Evolutionary conservation across 2,329 filamentous ascomycete genomes (phyloP).

Genomic region (Ceratocystis cubensis): DNA sequence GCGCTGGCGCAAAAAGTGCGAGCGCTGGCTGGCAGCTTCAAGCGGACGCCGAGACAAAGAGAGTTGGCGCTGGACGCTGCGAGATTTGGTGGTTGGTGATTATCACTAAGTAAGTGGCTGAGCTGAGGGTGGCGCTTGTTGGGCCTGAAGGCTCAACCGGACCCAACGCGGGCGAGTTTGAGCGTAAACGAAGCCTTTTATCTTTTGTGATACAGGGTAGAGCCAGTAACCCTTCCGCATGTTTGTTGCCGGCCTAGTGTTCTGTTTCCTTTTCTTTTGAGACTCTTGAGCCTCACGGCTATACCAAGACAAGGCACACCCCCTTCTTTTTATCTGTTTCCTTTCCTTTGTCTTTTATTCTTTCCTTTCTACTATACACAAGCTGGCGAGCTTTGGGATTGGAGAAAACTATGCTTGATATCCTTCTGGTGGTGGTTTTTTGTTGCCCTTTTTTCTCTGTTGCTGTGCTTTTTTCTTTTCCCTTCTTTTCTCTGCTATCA

Average conservation of each 20-base stretch:
- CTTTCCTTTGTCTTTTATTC: background rate
- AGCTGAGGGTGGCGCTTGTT: background rate
- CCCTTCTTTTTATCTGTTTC: background rate
- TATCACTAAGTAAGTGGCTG: slow-evolving; percentile 22
- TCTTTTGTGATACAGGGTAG: background rate
- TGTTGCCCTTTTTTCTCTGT: background rate
- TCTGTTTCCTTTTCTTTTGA: slow-evolving; percentile 4
- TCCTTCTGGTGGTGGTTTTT: background rate
- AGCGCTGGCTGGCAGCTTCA: slow-evolving; percentile 58
- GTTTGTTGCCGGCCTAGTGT: background rate
- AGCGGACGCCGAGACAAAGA: slow-evolving; percentile 43
- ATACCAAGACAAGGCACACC: background rate
- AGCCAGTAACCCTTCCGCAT: background rate
- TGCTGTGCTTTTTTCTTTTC: background rate
- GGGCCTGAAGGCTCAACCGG: background rate
- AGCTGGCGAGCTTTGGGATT: background rate
- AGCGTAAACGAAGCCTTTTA: background rate
- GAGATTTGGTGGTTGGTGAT: slow-evolving; percentile 42
- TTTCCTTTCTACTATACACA: slow-evolving; percentile 6
- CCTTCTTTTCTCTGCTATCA: slow-evolving; percentile 16
- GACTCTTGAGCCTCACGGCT: slow-evolving; percentile 3
- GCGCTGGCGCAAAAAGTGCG: slow-evolving; percentile 77
- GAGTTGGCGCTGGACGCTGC: slow-evolving; percentile 67
- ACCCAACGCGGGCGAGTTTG: background rate
- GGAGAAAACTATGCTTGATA: background rate